A percentile compares a stretch with the other conserved stretches of the same genome.
phyloP scores from a whole-genome alignment of 345 rosid genomes.

The Bruguiera parviflora region DNA sequence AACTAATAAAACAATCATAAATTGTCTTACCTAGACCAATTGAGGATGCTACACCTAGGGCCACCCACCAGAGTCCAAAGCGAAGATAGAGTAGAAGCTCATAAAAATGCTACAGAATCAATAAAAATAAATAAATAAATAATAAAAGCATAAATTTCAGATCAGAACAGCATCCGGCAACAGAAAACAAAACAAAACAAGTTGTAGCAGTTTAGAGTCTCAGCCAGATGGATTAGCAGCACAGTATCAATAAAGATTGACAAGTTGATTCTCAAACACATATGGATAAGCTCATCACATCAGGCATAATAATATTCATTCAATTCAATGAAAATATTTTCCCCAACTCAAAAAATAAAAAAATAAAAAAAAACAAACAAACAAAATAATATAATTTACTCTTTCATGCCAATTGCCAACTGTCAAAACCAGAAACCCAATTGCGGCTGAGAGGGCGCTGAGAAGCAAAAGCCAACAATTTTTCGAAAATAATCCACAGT shows the following conservation, averaged over 20 bases:
- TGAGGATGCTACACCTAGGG: slow-evolving; percentile 97
- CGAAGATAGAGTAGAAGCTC: slow-evolving; percentile 59
- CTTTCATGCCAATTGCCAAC: slow-evolving; percentile 82
- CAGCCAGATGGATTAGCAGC: too few species aligned
- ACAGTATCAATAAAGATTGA: too few species aligned
- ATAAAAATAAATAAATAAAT: not conserved
- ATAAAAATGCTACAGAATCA: slow-evolving; percentile 64
- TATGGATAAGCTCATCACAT: too few species aligned
- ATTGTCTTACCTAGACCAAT: slow-evolving; percentile 87
- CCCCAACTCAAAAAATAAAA: too few species aligned
- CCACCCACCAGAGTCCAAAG: slow-evolving; percentile 88
- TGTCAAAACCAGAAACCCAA: slow-evolving; percentile 59
- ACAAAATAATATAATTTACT: slow-evolving; percentile 35
- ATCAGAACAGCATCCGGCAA: not conserved
- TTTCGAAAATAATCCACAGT: slow-evolving; percentile 53
- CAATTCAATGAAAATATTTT: too few species aligned
- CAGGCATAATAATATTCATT: too few species aligned
- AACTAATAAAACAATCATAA: not conserved
- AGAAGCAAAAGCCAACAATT: slow-evolving; percentile 73
- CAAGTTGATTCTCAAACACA: too few species aligned
- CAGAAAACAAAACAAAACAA: too few species aligned
- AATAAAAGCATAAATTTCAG: not conserved
- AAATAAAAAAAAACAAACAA: too few species aligned
- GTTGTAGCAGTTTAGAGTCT: too few species aligned
- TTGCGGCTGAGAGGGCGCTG: slow-evolving; percentile 34